Evolutionary conservation across 1,284 basidiomycete genomes (phyloP).

Genomic region (Pterula multifida): DNA sequence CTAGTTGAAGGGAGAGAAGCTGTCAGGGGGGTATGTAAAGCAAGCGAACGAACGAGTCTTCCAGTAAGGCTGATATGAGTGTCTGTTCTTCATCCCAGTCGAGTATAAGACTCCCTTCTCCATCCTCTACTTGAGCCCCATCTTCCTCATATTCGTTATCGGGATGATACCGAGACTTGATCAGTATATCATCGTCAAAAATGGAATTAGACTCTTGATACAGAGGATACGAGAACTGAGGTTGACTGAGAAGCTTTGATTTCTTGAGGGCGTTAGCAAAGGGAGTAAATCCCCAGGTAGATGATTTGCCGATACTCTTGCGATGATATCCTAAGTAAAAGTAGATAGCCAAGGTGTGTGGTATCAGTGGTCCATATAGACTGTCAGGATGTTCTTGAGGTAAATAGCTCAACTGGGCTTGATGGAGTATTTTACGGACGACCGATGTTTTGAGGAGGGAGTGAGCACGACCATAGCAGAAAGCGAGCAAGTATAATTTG

Average conservation of each 20-base stretch:
- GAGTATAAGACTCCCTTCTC: neutral
- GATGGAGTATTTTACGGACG: no score
- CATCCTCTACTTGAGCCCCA: neutral
- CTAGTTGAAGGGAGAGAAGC: neutral
- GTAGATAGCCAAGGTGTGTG: no score
- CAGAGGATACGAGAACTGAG: neutral
- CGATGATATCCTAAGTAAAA: neutral
- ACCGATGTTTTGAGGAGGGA: neutral
- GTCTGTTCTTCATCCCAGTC: neutral
- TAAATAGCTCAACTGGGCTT: no score
- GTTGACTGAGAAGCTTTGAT: neutral
- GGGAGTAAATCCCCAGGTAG: neutral
- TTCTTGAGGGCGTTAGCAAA: neutral
- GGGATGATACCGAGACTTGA: neutral
- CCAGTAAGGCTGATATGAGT: neutral
- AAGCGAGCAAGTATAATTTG: neutral
- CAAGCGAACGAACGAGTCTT: neutral
- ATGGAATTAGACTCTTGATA: neutral
- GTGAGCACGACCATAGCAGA: neutral
- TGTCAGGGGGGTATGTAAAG: neutral
- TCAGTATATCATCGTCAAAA: neutral
- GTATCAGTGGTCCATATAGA: neutral
- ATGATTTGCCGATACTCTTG: neutral
- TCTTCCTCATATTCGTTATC: neutral
- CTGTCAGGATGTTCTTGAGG: no score